Evolutionary conservation across 78 protist genomes (phyloP).

Genomic region (Chrysochromulina tobinii): DNA sequence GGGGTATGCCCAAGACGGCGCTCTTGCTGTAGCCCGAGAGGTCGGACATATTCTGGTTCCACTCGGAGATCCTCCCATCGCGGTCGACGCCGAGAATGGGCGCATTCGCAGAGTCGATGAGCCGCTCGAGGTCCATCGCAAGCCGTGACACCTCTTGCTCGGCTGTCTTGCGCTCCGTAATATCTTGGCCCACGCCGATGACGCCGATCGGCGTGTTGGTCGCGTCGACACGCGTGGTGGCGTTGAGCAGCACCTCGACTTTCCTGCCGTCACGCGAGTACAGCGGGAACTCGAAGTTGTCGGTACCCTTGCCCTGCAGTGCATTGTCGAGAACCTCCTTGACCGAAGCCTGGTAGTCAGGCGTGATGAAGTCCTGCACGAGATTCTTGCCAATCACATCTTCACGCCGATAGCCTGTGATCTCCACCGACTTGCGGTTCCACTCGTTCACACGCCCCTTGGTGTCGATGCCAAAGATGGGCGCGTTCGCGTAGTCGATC

Average conservation of each 20-base stretch:
- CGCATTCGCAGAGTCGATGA: conserved; percentile 12
- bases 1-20: not conserved
- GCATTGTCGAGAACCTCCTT: not conserved
- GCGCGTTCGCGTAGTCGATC: not conserved
- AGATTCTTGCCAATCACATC: conserved; percentile 7
- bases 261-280: not conserved
- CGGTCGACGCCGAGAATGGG: conserved; percentile 23
- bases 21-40: not conserved
- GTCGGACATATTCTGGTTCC: not conserved
- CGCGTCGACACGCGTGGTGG: not conserved
- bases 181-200: not conserved
- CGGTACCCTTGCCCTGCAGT: not conserved
- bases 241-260: not conserved
- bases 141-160: not conserved
- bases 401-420: not conserved
- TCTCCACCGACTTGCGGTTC: not conserved
- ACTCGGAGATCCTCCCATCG: not conserved
- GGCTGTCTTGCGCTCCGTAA: not conserved
- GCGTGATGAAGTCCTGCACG: not conserved
- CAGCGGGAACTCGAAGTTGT: not conserved
- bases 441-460: not conserved
- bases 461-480: not conserved
- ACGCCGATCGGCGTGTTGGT: not conserved
- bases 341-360: too few relatives aligned
- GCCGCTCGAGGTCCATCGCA: not conserved